phyloP scores from a whole-genome alignment of 2,329 filamentous ascomycete genomes.

The Endoconidiophora polonica region DNA sequence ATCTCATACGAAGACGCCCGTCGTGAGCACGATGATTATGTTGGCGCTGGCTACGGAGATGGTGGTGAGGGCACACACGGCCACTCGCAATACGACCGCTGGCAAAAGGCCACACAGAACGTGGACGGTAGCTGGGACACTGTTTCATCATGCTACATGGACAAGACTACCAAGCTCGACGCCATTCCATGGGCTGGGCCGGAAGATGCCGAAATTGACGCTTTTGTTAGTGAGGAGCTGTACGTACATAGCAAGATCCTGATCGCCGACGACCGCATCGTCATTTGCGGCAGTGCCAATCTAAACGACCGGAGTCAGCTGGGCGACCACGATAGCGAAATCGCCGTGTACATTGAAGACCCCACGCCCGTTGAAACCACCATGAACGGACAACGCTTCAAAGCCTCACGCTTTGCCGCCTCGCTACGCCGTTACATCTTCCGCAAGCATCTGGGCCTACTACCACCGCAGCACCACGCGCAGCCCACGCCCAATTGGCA shows the following conservation, averaged over 20 bases:
- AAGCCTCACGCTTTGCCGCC: conserved; percentile 58
- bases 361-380: conserved; percentile 48
- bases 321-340: conserved; percentile 71
- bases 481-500: conserved; percentile 57
- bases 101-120: conserved; percentile 46
- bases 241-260: conserved; percentile 53
- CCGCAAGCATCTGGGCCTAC: conserved; percentile 77
- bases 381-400: conserved; percentile 59
- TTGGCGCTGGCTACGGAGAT: conserved; percentile 29
- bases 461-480: conserved; percentile 57
- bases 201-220: conserved; percentile 38
- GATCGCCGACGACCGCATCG: conserved; percentile 66
- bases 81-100: conserved; percentile 42
- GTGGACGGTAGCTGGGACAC: conserved; percentile 41
- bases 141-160: conserved; percentile 71
- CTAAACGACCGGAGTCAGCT: conserved; percentile 55
- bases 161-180: conserved; percentile 52
- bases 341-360: conserved; percentile 79
- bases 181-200: conserved; percentile 37
- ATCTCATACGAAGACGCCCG: conserved; percentile 52
- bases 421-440: conserved; percentile 73
- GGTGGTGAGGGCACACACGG: conserved; percentile 22
- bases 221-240: conserved; percentile 46
- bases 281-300: conserved; percentile 59
- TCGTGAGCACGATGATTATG: conserved; percentile 42